phyloP scores from a whole-genome alignment of 106 monocot species.

The Dendrobium huoshanense region DNA sequence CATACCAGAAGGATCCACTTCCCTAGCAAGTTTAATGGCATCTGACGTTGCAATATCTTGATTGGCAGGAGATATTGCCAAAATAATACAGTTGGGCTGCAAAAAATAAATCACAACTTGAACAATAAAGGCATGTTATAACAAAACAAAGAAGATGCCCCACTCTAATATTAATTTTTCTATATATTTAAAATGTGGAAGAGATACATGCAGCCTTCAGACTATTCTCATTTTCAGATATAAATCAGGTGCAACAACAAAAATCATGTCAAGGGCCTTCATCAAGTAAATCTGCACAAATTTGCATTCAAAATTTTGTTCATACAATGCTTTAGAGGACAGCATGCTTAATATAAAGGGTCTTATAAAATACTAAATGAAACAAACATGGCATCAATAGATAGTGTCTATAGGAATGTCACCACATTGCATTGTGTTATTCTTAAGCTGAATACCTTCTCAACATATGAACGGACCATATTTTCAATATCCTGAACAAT shows the following conservation, averaged over 20 bases:
- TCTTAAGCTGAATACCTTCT: constrained; percentile 27
- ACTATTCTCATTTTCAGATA: neutral
- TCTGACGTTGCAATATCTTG: constrained; percentile 68
- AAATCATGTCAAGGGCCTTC: neutral
- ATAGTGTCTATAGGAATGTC: neutral
- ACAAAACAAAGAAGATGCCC: neutral
- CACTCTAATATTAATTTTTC: neutral
- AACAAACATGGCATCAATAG: neutral
- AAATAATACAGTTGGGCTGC: constrained; percentile 51
- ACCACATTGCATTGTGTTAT: neutral
- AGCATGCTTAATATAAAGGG: neutral
- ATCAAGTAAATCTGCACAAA: neutral
- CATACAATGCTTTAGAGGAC: neutral
- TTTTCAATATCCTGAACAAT: constrained; percentile 80
- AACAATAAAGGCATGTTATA: neutral
- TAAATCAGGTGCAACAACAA: neutral
- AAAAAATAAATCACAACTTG: constrained; percentile 2
- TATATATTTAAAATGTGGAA: neutral
- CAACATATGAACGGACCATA: constrained; percentile 64
- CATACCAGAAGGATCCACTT: constrained; percentile 52
- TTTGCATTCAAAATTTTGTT: neutral
- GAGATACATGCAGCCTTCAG: neutral
- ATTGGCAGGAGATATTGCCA: constrained; percentile 60
- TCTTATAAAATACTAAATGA: neutral
- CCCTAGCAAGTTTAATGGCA: constrained; percentile 59